phyloP scores from a whole-genome alignment of 2,329 filamentous ascomycete genomes.

The Chrysoporthe austroafricana region DNA sequence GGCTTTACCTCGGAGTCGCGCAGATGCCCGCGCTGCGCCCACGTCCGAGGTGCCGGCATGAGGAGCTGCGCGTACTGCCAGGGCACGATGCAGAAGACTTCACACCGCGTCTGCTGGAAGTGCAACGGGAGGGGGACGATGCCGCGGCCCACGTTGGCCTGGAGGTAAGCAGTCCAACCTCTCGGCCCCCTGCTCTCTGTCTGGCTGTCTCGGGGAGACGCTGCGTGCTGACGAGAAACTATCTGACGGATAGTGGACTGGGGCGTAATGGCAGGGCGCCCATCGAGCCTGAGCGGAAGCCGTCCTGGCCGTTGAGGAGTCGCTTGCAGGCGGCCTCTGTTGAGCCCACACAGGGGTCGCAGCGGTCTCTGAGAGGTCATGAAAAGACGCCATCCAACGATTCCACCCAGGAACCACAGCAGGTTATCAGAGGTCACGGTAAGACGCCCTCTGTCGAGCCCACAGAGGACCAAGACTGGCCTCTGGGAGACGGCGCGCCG shows the following conservation, averaged over 20 bases:
- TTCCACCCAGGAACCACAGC: slow-evolving; percentile 6
- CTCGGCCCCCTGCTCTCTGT: background rate
- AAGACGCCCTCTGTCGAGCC: background rate
- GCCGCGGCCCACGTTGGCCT: slow-evolving; percentile 11
- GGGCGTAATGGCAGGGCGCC: slow-evolving; percentile 10
- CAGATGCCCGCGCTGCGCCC: slow-evolving; percentile 13
- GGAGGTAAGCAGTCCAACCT: background rate
- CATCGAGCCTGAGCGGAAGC: slow-evolving; percentile 8
- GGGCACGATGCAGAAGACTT: slow-evolving; percentile 9
- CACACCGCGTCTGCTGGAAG: slow-evolving; percentile 15
- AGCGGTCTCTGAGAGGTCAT: background rate
- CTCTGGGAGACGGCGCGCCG: slow-evolving; percentile 12
- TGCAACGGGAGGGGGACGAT: slow-evolving; percentile 18
- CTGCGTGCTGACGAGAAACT: background rate
- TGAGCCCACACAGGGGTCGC: background rate
- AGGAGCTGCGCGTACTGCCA: slow-evolving; percentile 5
- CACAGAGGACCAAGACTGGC: background rate
- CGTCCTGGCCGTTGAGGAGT: background rate
- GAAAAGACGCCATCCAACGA: background rate
- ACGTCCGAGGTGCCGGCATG: background rate
- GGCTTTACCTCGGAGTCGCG: slow-evolving; percentile 9
- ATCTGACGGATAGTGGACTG: background rate
- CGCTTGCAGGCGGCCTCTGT: background rate
- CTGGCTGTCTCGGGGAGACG: background rate
- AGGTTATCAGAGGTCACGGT: background rate